Percentiles rank a stretch among this genome's conserved stretches.
These are phyloP conservation scores for Sanghuangporus baumii DNA, from an alignment of 1,284 basidiomycete genomes.

Conservation along the genomic window DNA sequence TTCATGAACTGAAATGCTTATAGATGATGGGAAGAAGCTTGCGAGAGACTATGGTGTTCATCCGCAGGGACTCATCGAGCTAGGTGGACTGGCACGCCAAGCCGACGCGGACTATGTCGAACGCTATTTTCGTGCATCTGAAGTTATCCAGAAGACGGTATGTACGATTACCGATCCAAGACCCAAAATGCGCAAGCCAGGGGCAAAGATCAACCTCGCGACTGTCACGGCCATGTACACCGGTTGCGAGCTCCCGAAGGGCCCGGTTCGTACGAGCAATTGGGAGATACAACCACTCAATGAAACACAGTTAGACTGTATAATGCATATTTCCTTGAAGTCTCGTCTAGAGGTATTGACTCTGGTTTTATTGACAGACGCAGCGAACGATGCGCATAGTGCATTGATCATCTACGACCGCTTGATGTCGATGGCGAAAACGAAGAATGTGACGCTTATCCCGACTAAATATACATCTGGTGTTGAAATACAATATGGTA, in stretches of 20 bases:
- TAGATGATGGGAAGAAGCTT: slow-evolving; percentile 58
- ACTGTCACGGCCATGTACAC: slow-evolving; percentile 50
- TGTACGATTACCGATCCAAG: not conserved
- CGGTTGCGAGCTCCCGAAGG: slow-evolving; percentile 42
- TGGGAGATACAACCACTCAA: slow-evolving; percentile 46
- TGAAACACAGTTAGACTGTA: slow-evolving; percentile 43
- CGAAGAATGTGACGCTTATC: slow-evolving; percentile 25
- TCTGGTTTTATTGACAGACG: slow-evolving; percentile 34
- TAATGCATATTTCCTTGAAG: slow-evolving; percentile 18
- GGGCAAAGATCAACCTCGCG: slow-evolving; percentile 47
- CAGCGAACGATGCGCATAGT: slow-evolving; percentile 57
- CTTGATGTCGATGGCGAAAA: slow-evolving; percentile 34
- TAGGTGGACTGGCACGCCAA: slow-evolving; percentile 43
- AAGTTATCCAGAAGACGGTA: not conserved
- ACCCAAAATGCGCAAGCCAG: slow-evolving; percentile 16
- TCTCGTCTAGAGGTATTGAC: not conserved
- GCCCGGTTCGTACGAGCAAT: slow-evolving; percentile 45
- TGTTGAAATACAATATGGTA: not conserved
- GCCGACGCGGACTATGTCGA: slow-evolving; percentile 36
- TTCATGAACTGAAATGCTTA: not conserved
- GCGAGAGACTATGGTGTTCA: slow-evolving; percentile 55
- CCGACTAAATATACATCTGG: slow-evolving; percentile 25
- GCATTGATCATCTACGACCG: slow-evolving; percentile 42
- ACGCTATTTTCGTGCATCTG: slow-evolving; percentile 22
- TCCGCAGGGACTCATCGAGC: slow-evolving; percentile 47